These are phyloP conservation scores for Vanderwaltozyma tropicalis DNA, from an alignment of 805 yeast species.

Conservation along the genomic window DNA sequence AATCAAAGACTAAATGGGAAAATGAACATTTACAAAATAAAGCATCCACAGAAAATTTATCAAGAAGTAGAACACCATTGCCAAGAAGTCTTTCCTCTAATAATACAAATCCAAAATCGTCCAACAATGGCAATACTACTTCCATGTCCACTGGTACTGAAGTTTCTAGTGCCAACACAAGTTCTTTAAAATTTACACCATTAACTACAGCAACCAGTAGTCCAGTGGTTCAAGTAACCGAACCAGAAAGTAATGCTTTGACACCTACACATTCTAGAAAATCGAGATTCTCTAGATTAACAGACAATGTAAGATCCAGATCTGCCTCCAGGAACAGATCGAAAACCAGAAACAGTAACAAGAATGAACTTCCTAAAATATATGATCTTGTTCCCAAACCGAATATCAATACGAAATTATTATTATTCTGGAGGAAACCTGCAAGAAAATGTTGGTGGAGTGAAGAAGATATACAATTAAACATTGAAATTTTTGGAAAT, in stretches of 20 bases:
- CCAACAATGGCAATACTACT: background rate
- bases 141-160: background rate
- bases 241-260: background rate
- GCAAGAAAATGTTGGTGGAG: slow-evolving; percentile 99
- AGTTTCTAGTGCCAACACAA: slow-evolving; percentile 2
- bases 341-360: slow-evolving; percentile 18
- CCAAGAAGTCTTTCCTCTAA: background rate
- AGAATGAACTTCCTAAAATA: slow-evolving; percentile 14
- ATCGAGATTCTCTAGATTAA: slow-evolving; percentile 52
- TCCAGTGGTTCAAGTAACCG: too few relatives aligned
- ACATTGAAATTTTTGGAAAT: slow-evolving; percentile 18
- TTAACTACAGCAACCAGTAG: background rate
- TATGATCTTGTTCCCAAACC: slow-evolving; percentile 24
- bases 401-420: slow-evolving; percentile 43
- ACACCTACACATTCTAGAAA: slow-evolving; percentile 22
- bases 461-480: slow-evolving; percentile 39
- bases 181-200: background rate
- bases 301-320: slow-evolving; percentile 48
- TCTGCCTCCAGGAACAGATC: slow-evolving; percentile 44
- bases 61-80: background rate
- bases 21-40: slow-evolving; percentile 46
- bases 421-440: slow-evolving; percentile 90
- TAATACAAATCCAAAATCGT: background rate
- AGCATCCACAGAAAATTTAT: slow-evolving; percentile 35
- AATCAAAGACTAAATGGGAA: slow-evolving; percentile 26